These are phyloP conservation scores for Paramarasmius palmivorus DNA, from an alignment of 1,284 basidiomycete genomes.

Conservation along the genomic window DNA sequence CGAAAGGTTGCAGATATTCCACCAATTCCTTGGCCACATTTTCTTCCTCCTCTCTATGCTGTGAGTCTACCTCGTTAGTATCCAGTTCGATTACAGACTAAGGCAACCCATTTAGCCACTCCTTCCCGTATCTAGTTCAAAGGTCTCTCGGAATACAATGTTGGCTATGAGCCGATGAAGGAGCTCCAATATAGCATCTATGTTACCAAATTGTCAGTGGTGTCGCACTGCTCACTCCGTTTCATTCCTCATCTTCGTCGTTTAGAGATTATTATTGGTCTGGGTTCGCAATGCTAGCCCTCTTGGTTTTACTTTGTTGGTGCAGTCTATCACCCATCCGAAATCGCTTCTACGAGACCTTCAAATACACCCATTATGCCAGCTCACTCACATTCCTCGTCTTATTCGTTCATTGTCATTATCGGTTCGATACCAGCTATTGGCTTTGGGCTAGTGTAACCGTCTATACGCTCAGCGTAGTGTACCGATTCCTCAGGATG, in stretches of 20 bases:
- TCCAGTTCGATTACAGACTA: not conserved
- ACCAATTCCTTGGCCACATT: conserved; percentile 2
- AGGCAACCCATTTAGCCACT: not conserved
- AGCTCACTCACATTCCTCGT: not conserved
- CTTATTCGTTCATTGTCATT: conserved; percentile 1
- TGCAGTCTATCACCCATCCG: not conserved
- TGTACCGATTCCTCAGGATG: not conserved
- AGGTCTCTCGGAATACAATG: not conserved
- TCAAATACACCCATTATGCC: not conserved
- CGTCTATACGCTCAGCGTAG: not conserved
- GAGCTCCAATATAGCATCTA: conserved; percentile 1
- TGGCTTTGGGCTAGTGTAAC: not conserved
- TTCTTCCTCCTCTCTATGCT: not conserved
- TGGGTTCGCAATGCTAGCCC: not conserved
- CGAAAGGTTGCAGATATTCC: conserved; percentile 1
- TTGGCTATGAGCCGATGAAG: not conserved
- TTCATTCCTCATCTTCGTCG: not conserved
- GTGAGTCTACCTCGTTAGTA: not conserved
- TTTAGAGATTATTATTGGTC: not conserved
- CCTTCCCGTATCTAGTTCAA: not conserved
- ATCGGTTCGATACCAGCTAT: not conserved
- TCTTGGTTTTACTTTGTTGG: conserved; percentile 2
- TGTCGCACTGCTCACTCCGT: too few relatives aligned
- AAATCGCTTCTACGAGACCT: not conserved
- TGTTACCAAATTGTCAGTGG: too few relatives aligned